phyloP scores from a whole-genome alignment of 192 early-diverging fungal species.

The Funneliformis geosporum region DNA sequence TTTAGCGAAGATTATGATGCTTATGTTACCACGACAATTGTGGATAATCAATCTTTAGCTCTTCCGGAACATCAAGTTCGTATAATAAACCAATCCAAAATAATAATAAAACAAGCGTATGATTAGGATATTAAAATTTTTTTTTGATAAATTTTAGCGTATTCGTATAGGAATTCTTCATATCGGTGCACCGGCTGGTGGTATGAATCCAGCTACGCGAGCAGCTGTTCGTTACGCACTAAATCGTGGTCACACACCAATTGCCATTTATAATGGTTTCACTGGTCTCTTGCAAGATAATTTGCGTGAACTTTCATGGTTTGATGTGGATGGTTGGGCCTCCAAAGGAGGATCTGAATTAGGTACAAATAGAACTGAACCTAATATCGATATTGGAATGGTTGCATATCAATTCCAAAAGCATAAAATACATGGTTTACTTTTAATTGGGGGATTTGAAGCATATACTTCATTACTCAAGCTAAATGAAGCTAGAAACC shows the following conservation, averaged over 20 bases:
- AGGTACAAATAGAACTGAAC: conserved; percentile 93
- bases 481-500: conserved; percentile 66
- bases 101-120: neutral
- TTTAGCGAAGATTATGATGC: conserved; percentile 70
- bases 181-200: conserved; percentile 93
- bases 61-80: conserved; percentile 34
- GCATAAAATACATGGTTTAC: conserved; percentile 82
- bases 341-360: conserved; percentile 87
- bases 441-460: conserved; percentile 97
- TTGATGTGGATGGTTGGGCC: conserved; percentile 90
- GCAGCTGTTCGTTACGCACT: conserved; percentile 80
- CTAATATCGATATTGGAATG: conserved; percentile 80
- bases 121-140: neutral
- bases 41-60: conserved; percentile 42
- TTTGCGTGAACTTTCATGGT: conserved; percentile 77
- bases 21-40: conserved; percentile 60
- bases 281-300: conserved; percentile 84
- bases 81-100: neutral
- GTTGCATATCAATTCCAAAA: conserved; percentile 92
- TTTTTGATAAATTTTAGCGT: conserved; percentile 35
- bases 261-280: conserved; percentile 93
- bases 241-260: conserved; percentile 83
- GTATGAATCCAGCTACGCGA: conserved; percentile 96
- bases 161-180: conserved; percentile 91
- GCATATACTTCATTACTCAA: conserved; percentile 79